phyloP scores from a whole-genome alignment of 768 basidiomycete genomes.

The Lactarius trivialis region DNA sequence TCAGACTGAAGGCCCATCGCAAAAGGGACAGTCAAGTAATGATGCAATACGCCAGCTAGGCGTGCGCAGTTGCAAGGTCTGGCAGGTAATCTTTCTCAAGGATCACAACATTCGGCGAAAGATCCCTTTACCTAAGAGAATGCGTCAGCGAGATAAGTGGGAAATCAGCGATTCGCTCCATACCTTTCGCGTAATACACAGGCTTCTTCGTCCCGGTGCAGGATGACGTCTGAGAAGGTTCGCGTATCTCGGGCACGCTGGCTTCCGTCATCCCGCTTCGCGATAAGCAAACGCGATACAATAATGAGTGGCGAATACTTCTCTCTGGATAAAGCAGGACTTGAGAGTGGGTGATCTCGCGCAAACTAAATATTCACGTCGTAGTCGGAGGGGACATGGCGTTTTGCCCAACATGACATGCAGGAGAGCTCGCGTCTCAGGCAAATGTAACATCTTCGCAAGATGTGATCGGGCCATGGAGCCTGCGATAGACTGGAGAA shows the following conservation, averaged over 20 bases:
- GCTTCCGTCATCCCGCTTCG: slow-evolving; percentile 11
- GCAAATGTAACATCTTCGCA: neutral
- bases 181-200: slow-evolving; percentile 11
- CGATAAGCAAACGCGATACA: slow-evolving; percentile 13
- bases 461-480: neutral
- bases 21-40: neutral
- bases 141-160: slow-evolving; percentile 11
- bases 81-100: neutral
- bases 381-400: neutral
- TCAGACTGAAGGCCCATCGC: neutral
- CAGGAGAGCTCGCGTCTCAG: neutral
- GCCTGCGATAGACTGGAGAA: neutral
- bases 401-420: neutral
- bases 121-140: neutral
- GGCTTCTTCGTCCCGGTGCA: neutral
- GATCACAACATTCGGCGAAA: slow-evolving; percentile 5
- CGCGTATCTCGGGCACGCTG: slow-evolving; percentile 6
- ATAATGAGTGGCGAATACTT: neutral
- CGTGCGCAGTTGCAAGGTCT: neutral
- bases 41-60: neutral
- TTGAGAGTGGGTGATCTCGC: neutral
- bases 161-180: slow-evolving; percentile 5
- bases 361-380: slow-evolving; percentile 5
- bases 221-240: slow-evolving; percentile 9
- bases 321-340: neutral